Evolutionary conservation across 1,284 basidiomycete genomes (phyloP).

Genomic region (Pseudozyma thailandica): DNA sequence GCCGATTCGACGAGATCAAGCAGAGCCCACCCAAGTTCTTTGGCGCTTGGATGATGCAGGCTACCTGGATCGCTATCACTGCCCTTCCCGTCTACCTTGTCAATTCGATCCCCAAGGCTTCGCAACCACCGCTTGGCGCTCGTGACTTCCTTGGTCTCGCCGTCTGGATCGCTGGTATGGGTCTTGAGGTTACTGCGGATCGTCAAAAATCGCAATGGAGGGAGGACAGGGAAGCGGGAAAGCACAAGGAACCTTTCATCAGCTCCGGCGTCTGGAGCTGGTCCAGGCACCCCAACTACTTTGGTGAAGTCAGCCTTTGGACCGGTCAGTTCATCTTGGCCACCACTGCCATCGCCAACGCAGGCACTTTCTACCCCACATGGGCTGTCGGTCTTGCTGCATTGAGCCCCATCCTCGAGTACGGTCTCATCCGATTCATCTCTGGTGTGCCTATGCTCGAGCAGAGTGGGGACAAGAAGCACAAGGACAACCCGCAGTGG

Average conservation of each 20-base stretch:
- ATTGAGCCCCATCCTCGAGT: constrained; percentile 77
- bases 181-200: constrained; percentile 70
- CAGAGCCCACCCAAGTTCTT: constrained; percentile 75
- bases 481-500: constrained; percentile 76
- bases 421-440: constrained; percentile 71
- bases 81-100: constrained; percentile 72
- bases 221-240: constrained; percentile 74
- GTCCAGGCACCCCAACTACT: constrained; percentile 82
- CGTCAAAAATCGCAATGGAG: constrained; percentile 79
- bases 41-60: constrained; percentile 79
- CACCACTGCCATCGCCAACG: constrained; percentile 29
- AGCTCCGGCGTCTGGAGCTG: constrained; percentile 77
- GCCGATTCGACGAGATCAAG: constrained; percentile 78
- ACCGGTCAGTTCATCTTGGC: constrained; percentile 76
- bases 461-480: constrained; percentile 75
- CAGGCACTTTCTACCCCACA: constrained; percentile 69
- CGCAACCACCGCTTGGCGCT: constrained; percentile 74
- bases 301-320: constrained; percentile 81
- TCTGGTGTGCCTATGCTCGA: constrained; percentile 80
- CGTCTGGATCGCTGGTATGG: constrained; percentile 71
- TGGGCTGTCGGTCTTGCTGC: constrained; percentile 71
- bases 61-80: constrained; percentile 77
- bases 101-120: constrained; percentile 74
- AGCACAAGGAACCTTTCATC: constrained; percentile 81
- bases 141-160: constrained; percentile 75